Evolutionary conservation across 2,329 filamentous ascomycete genomes (phyloP), one percentile per base, ranked within the genome.

Genomic region (Akanthomyces uredinophilus): DNA sequence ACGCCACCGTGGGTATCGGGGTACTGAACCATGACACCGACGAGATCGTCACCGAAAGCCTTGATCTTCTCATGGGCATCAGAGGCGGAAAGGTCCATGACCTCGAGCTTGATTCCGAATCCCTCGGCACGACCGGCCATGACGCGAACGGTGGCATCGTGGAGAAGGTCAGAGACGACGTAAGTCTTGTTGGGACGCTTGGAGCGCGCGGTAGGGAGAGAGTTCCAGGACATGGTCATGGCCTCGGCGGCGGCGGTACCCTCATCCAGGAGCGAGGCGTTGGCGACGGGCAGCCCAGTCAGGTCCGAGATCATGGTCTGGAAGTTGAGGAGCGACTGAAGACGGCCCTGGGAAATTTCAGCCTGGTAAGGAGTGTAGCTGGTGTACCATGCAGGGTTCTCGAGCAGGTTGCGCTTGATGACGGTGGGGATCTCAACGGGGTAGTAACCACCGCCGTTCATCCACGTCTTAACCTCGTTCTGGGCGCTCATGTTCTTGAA

Each of bases 341-440:
- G 78, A 61, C 94, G 87, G 41, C 94, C 94, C 78, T 98, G 94
- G 74, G 92, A 96, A 79, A 98, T 96, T 78, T 98, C 94, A 2
- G 94, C 90, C 78, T 98, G 94, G 77, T 97, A 98, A 18, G 94
- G 94, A 0, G 94, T 97, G 75, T 98, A 97, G 78, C 92, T 96
- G 46, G 94, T 98, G 75, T 98, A 98, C 94, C 94, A 98, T 11
- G 88, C 92, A 5, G 94, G 94, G 73, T 90, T 94, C 81, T 98
- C 92, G 63, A 98, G 79, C 5, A 98, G 83, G 73, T 97, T 97
- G 68, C 93, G 84, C 81, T 95, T 91, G 74, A 98, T 96, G 62
- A 97, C 93, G 61, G 91, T 85, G 5, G 94, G 94, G 1, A 91
- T 89, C 67, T 89, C 84, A n/a, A 92, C 94, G 41, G 87, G 88